A percentile compares a stretch with the other conserved stretches of the same genome.
Evolutionary conservation across 1,284 basidiomycete genomes (phyloP).

Genomic region (Sporisorium exsertum): DNA sequence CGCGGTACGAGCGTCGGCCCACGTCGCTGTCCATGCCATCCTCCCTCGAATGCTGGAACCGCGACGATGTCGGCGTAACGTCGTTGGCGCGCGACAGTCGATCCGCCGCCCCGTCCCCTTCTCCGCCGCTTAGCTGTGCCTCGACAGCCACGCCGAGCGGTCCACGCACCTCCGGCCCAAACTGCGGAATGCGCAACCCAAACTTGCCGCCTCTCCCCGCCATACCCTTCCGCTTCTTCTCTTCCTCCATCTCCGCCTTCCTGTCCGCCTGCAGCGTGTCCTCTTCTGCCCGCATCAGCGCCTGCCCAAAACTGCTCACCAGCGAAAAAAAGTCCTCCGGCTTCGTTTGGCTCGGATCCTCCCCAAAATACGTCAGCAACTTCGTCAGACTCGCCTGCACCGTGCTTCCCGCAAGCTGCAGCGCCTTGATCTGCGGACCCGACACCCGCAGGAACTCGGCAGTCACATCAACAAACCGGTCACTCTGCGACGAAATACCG

Average conservation of each 20-base stretch:
- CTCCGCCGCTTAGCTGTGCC: background rate
- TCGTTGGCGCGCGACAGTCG: constrained; percentile 14
- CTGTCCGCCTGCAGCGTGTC: constrained; percentile 59
- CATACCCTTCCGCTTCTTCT: constrained; percentile 43
- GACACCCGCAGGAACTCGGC: constrained; percentile 36
- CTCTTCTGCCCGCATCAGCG: constrained; percentile 62
- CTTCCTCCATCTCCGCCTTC: constrained; percentile 50
- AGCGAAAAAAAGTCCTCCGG: constrained; percentile 62
- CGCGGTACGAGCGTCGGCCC: constrained; percentile 41
- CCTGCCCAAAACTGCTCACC: constrained; percentile 58
- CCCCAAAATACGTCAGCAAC: constrained; percentile 54
- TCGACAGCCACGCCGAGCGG: constrained; percentile 22
- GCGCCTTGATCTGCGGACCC: constrained; percentile 45
- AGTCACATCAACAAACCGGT: constrained; percentile 47
- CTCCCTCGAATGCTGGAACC: constrained; percentile 30
- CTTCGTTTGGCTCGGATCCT: constrained; percentile 53
- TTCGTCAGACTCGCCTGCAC: constrained; percentile 34
- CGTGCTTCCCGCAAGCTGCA: constrained; percentile 37
- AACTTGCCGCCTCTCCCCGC: constrained; percentile 19
- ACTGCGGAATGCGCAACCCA: constrained; percentile 29
- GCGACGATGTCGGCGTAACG: constrained; percentile 47
- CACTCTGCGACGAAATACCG: constrained; percentile 44
- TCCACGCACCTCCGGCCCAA: constrained; percentile 54
- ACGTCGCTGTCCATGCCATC: background rate
- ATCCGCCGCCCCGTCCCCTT: constrained; percentile 1